Percentiles rank a stretch among this genome's conserved stretches.
Evolutionary conservation across 768 basidiomycete genomes (phyloP).

Genomic region (Naematelia aurantialba): DNA sequence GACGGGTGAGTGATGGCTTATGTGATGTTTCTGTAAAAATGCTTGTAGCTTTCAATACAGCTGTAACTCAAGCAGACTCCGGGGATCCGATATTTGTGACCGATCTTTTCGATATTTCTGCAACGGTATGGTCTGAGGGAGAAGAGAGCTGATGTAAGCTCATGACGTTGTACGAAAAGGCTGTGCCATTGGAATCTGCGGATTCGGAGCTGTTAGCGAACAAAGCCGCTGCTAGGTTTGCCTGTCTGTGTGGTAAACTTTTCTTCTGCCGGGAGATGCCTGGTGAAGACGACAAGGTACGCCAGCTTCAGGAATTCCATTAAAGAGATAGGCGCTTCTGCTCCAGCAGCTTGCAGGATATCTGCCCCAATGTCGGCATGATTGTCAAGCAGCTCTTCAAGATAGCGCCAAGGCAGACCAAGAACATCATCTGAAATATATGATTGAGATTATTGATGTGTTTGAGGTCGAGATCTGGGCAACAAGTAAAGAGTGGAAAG

Average conservation of each 20-base stretch:
- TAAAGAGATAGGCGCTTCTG: background rate
- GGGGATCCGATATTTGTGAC: background rate
- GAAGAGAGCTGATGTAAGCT: background rate
- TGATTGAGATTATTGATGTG: background rate
- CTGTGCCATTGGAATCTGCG: background rate
- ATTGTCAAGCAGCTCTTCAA: background rate
- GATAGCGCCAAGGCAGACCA: background rate
- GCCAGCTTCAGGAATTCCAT: too few relatives aligned
- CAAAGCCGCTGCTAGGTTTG: constrained; percentile 8
- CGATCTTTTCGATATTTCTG: constrained; percentile 5
- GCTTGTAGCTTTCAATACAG: background rate
- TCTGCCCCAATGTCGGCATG: background rate
- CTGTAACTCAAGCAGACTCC: background rate
- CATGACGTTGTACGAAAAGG: background rate
- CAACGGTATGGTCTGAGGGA: background rate
- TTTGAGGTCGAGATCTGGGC: background rate
- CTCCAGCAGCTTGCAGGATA: background rate
- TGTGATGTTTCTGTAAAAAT: background rate
- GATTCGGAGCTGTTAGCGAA: background rate
- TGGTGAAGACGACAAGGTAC: background rate
- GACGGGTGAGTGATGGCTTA: constrained; percentile 5
- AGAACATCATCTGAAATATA: background rate
- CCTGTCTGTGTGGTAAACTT: constrained; percentile 12
- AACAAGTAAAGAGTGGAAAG: background rate
- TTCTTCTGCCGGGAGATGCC: too few relatives aligned